Evolutionary conservation across 2,329 filamentous ascomycete species (phyloP).

Genomic region (Pyricularia sp.): DNA sequence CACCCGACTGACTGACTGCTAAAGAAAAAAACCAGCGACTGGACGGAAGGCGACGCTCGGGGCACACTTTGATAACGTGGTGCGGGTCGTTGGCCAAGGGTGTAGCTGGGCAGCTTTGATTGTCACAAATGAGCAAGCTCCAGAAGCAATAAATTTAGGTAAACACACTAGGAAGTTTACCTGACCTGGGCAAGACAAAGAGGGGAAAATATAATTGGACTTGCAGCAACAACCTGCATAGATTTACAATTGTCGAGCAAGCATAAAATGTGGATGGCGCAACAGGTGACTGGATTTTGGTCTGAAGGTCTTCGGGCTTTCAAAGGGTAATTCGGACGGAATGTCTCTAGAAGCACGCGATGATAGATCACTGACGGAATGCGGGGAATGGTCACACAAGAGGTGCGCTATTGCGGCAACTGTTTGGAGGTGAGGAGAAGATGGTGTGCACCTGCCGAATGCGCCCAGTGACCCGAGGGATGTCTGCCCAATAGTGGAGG

Average conservation of each 20-base stretch:
- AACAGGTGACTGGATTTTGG: neutral
- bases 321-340: neutral
- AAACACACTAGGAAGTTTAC: neutral
- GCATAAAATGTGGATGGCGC: neutral
- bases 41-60: neutral
- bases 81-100: neutral
- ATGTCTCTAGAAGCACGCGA: neutral
- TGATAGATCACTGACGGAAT: neutral
- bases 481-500: neutral
- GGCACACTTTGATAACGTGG: neutral
- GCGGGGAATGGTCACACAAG: neutral
- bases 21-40: neutral
- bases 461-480: neutral
- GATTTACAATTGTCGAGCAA: neutral
- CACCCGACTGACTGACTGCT: neutral
- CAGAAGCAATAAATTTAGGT: neutral
- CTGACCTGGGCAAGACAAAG: neutral
- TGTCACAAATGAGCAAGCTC: neutral
- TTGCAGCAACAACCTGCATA: neutral
- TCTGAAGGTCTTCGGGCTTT: neutral
- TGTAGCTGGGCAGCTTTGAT: neutral
- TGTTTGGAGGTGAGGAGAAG: neutral
- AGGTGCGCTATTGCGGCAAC: neutral
- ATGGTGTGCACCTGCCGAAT: neutral
- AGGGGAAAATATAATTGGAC: neutral